Conservation (phyloP, 1,139 yeast genomes). For the Yamadazyma diospyri region DNA sequence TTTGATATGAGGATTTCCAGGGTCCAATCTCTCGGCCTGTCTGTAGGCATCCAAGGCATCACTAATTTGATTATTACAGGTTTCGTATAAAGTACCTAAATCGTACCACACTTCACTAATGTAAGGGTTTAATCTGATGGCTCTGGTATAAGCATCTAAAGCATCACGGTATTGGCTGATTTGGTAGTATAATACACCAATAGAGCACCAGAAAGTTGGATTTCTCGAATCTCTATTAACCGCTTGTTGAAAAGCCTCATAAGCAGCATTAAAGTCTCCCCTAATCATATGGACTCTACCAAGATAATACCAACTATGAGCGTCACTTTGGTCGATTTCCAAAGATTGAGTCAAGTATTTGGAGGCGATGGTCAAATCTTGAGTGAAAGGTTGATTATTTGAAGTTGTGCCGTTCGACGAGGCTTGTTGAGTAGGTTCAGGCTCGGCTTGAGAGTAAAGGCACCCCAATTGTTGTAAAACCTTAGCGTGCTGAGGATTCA, state of each 20-base stretch:
- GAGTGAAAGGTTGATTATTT: constrained; percentile 29
- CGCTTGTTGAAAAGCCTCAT: constrained; percentile 98
- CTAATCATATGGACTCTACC: constrained; percentile 97
- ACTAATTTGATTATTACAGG: constrained; percentile 90
- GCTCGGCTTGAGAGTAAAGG: constrained; percentile 78
- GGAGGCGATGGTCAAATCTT: constrained; percentile 81
- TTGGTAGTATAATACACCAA: constrained; percentile 94
- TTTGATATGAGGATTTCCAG: constrained; percentile 90
- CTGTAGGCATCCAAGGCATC: constrained; percentile 97
- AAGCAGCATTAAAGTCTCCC: constrained; percentile 92
- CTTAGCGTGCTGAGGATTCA: constrained; percentile 91
- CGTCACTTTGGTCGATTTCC: constrained; percentile 86
- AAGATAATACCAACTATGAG: constrained; percentile 94
- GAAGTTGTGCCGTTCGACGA: constrained; percentile 21
- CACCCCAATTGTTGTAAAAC: constrained; percentile 96
- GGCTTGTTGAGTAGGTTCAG: constrained; percentile 3
- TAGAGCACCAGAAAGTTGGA: constrained; percentile 98
- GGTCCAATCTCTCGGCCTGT: constrained; percentile 93
- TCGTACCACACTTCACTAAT: constrained; percentile 98
- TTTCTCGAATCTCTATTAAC: constrained; percentile 94
- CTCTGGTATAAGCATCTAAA: constrained; percentile 93
- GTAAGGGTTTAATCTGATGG: constrained; percentile 91
- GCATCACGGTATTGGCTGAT: constrained; percentile 96
- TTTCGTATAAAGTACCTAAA: constrained; percentile 92
- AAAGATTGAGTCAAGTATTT: constrained; percentile 79